These are phyloP conservation scores for Phytophthora pisi DNA, from an alignment of 352 stramenopile species.

Conservation along the genomic window DNA sequence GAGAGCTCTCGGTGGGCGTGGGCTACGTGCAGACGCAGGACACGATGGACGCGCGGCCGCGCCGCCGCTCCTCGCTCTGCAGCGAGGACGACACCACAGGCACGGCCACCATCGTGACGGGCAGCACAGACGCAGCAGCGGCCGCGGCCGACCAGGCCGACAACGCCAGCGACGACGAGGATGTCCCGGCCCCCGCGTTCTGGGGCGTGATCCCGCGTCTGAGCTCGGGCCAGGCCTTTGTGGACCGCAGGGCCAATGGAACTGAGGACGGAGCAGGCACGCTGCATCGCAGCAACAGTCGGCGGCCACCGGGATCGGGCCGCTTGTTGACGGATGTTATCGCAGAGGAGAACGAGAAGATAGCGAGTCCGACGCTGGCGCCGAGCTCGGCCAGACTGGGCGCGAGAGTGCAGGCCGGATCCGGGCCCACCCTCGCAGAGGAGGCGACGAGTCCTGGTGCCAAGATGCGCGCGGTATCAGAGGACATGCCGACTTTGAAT, in stretches of 20 bases:
- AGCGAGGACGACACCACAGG: slow-evolving; percentile 25
- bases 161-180: slow-evolving; percentile 26
- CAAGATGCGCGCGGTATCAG: slow-evolving; percentile 50
- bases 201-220: slow-evolving; percentile 76
- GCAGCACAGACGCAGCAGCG: slow-evolving; percentile 3
- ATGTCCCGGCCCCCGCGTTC: slow-evolving; percentile 24
- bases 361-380: not conserved
- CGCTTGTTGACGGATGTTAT: slow-evolving; percentile 55
- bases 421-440: slow-evolving; percentile 7
- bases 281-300: slow-evolving; percentile 20
- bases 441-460: slow-evolving; percentile 44
- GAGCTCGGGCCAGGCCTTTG: slow-evolving; percentile 86
- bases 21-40: slow-evolving; percentile 79
- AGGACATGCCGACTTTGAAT: slow-evolving; percentile 48
- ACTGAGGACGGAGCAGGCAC: slow-evolving; percentile 42
- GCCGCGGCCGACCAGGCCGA: slow-evolving; percentile 1
- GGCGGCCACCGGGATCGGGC: slow-evolving; percentile 15
- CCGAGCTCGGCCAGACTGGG: not conserved
- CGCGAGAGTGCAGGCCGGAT: slow-evolving; percentile 5
- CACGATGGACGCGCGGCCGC: slow-evolving; percentile 60
- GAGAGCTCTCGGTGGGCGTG: slow-evolving; percentile 61
- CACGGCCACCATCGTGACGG: slow-evolving; percentile 1
- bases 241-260: slow-evolving; percentile 67
- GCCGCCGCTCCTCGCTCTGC: slow-evolving; percentile 24
- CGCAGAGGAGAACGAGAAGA: slow-evolving; percentile 47